Base-by-base conservation (phyloP, 23 red algal genomes). In the Gracilariopsis chorda region DNA sequence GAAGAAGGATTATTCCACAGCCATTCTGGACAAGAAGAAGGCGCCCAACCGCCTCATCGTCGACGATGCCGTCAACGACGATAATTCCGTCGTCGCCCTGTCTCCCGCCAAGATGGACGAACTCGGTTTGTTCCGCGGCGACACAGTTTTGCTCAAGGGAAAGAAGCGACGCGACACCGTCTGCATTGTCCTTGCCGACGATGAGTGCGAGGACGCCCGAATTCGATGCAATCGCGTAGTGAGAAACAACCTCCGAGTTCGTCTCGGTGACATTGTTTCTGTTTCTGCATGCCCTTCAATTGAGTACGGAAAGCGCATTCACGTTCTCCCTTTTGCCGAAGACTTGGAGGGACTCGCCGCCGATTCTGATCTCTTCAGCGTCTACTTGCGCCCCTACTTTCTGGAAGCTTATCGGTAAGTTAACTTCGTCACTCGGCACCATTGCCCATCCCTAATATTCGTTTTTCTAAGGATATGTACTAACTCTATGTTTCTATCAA, bases 91-190 rank as follows among this genome's bases (percentile, higher is more conserved):
- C 35, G 89, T 99, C n/a, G 86, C 87, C 33, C 53, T 99, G 7
- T 86, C 83, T 8, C 93, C 97, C 29, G 97, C 97, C 5, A 99
- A 99, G 62, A 99, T 99, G 97, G 97, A 99, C 55, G 97, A 99
- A 47, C 93, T 99, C 30, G 71, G 95, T 84, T 86, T 99, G 20
- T 99, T 99, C 76, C 97, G 97, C 30, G 97, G 97, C 60, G 97
- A 99, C 69, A 99, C 97, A 37, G 97, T 99, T 29, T 77, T 99
- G 49, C 48, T 99, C 20, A 95, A 96, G 57, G 97, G 97, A 6
- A 95, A 96, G 79, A 96, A 96, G 64, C 89, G 97, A 24, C 84
- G 84, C 37, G 94, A 96, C 69, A 99, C 97, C 25, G 97, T 99
- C 27, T 99, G 97, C 87, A 96, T 99, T 69, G 97, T 99, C 6